These are phyloP conservation scores for Hypoxylon fuscum DNA, from an alignment of 495 filamentous ascomycete species.

Conservation along the genomic window DNA sequence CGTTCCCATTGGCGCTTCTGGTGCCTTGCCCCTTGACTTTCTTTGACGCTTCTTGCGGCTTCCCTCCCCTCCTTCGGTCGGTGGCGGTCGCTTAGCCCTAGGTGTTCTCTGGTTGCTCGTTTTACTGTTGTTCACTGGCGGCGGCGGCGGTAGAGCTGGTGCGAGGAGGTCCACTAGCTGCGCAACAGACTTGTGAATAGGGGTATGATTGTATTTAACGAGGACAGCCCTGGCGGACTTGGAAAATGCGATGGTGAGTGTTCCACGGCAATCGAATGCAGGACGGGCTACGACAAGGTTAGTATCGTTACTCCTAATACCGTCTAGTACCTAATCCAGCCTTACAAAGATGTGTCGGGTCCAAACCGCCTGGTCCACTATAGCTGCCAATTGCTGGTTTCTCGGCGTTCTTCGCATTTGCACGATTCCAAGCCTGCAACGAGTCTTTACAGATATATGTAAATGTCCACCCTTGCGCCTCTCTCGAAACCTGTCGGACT, in stretches of 20 bases:
- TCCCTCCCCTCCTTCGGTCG: conserved; percentile 36
- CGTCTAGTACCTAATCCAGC: not conserved
- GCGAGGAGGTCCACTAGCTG: conserved; percentile 52
- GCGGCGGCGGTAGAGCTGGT: conserved; percentile 38
- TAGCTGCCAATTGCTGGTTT: conserved; percentile 52
- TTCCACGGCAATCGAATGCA: conserved; percentile 60
- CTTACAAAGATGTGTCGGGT: conserved; percentile 53
- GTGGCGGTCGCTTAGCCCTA: conserved; percentile 34
- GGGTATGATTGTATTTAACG: conserved; percentile 59
- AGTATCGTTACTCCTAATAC: conserved; percentile 12
- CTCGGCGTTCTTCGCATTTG: conserved; percentile 47
- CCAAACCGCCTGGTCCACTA: conserved; percentile 50
- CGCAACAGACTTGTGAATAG: conserved; percentile 56
- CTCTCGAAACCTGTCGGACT: conserved; percentile 49
- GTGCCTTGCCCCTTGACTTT: conserved; percentile 37
- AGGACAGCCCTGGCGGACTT: conserved; percentile 49
- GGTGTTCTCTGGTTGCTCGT: conserved; percentile 30
- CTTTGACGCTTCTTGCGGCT: conserved; percentile 38
- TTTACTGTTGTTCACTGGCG: conserved; percentile 20
- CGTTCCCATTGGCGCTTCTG: conserved; percentile 33
- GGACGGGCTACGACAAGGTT: conserved; percentile 51
- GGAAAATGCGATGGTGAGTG: conserved; percentile 53
- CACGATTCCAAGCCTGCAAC: conserved; percentile 55
- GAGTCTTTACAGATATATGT: conserved; percentile 60
- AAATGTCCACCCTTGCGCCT: conserved; percentile 57